Conservation (phyloP, 495 filamentous ascomycete genomes). For the Lentithecium fluviatile region DNA sequence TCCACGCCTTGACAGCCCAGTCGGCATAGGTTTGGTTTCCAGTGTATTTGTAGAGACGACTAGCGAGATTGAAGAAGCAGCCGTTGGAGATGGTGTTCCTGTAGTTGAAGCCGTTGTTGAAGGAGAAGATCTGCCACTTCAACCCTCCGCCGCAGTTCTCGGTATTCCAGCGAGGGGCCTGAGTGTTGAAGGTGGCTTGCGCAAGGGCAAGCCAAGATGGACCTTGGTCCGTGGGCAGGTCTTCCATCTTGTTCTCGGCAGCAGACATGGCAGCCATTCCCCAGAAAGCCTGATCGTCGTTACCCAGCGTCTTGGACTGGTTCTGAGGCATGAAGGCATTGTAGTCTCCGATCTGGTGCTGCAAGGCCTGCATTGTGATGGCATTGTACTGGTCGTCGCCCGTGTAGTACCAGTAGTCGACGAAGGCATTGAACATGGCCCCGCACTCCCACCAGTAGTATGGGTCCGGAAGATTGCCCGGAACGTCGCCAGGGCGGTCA, state of each 20-base stretch:
- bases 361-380: slow-evolving; percentile 51
- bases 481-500: slow-evolving; percentile 48
- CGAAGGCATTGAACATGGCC: slow-evolving; percentile 51
- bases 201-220: slow-evolving; percentile 73
- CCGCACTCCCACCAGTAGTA: slow-evolving; percentile 54
- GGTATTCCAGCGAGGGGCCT: slow-evolving; percentile 68
- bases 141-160: slow-evolving; percentile 71
- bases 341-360: slow-evolving; percentile 50
- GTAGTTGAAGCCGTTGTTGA: slow-evolving; percentile 77
- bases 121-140: slow-evolving; percentile 81
- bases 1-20: slow-evolving; percentile 70
- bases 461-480: slow-evolving; percentile 42
- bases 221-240: slow-evolving; percentile 48
- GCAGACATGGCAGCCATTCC: slow-evolving; percentile 57
- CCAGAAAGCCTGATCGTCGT: slow-evolving; percentile 62
- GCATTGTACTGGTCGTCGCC: slow-evolving; percentile 56
- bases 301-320: slow-evolving; percentile 50
- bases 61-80: slow-evolving; percentile 78
- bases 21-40: slow-evolving; percentile 72
- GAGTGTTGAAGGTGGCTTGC: slow-evolving; percentile 75
- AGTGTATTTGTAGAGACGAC: slow-evolving; percentile 71
- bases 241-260: slow-evolving; percentile 51
- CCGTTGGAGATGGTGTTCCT: slow-evolving; percentile 81
- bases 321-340: slow-evolving; percentile 53
- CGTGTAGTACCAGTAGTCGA: slow-evolving; percentile 59